These are phyloP conservation scores for Ogataea hybrid DNA, from an alignment of 1,139 yeast species.

Conservation along the genomic window DNA sequence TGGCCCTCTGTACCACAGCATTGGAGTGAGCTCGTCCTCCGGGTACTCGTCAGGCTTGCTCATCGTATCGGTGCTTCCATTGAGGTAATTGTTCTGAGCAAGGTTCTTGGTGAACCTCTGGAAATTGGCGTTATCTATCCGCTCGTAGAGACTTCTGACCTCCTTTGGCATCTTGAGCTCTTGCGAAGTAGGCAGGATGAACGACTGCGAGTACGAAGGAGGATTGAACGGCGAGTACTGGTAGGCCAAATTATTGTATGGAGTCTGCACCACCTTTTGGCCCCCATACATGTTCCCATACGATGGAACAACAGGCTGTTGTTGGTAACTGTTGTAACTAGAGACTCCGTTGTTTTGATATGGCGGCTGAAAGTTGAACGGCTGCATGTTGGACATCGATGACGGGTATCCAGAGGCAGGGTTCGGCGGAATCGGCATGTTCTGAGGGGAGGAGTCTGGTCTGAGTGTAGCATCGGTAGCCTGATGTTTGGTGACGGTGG, in stretches of 20 bases:
- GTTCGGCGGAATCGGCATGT: slow-evolving; percentile 12
- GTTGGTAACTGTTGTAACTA: slow-evolving; percentile 12
- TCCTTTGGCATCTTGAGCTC: slow-evolving; percentile 23
- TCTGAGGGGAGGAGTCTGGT: slow-evolving; percentile 46
- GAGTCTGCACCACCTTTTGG: slow-evolving; percentile 30
- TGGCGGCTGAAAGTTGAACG: slow-evolving; percentile 10
- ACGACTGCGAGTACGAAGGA: slow-evolving; percentile 30
- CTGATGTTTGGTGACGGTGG: slow-evolving; percentile 30
- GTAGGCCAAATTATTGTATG: slow-evolving; percentile 29
- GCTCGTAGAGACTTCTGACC: slow-evolving; percentile 22
- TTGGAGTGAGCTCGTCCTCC: slow-evolving; percentile 36
- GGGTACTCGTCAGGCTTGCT: slow-evolving; percentile 20
- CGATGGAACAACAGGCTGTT: slow-evolving; percentile 6
- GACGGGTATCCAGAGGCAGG: slow-evolving; percentile 5
- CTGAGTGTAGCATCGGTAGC: slow-evolving; percentile 49
- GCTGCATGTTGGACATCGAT: slow-evolving; percentile 9
- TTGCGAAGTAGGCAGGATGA: slow-evolving; percentile 26
- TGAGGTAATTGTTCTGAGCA: slow-evolving; percentile 21
- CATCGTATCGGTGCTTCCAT: slow-evolving; percentile 15
- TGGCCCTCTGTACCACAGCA: slow-evolving; percentile 81
- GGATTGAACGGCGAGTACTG: slow-evolving; percentile 31
- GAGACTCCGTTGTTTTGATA: slow-evolving; percentile 9
- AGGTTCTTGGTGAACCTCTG: slow-evolving; percentile 22
- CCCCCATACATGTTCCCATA: slow-evolving; percentile 17
- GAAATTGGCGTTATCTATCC: slow-evolving; percentile 24